Percentiles rank a stretch among this genome's conserved stretches.
These are phyloP conservation scores for Ustilago cynodontis DNA, from an alignment of 1,284 basidiomycete genomes.

Conservation along the genomic window DNA sequence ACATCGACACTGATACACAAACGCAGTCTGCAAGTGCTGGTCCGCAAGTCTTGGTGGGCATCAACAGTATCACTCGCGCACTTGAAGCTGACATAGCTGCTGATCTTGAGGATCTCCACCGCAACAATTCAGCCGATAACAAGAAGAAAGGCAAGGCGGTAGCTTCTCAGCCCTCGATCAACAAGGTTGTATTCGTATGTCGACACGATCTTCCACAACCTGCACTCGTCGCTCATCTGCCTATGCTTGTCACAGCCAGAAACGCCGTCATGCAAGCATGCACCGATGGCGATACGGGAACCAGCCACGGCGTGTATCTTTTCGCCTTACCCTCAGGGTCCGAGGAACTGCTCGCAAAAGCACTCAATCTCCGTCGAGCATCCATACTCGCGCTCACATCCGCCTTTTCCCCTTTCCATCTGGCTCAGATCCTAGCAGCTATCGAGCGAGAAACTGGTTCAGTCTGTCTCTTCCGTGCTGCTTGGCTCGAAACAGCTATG, in stretches of 20 bases:
- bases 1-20: slow-evolving; percentile 10
- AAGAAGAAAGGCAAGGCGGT: slow-evolving; percentile 18
- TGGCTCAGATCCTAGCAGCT: slow-evolving; percentile 8
- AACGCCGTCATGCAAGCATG: slow-evolving; percentile 35
- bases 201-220: slow-evolving; percentile 37
- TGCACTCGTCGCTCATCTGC: slow-evolving; percentile 39
- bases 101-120: slow-evolving; percentile 12
- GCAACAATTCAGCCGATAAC: background rate
- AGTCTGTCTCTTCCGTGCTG: slow-evolving; percentile 16
- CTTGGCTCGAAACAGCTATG: slow-evolving; percentile 42
- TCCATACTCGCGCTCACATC: slow-evolving; percentile 34
- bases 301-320: slow-evolving; percentile 3
- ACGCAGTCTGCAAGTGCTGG: background rate
- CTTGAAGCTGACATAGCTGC: slow-evolving; percentile 32
- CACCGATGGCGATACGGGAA: background rate
- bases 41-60: slow-evolving; percentile 33
- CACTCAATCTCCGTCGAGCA: slow-evolving; percentile 27
- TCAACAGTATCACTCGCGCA: slow-evolving; percentile 47
- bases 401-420: slow-evolving; percentile 3
- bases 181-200: slow-evolving; percentile 48
- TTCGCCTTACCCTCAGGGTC: slow-evolving; percentile 41
- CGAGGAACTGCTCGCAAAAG: slow-evolving; percentile 27
- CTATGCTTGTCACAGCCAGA: slow-evolving; percentile 35
- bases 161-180: background rate
- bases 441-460: slow-evolving; percentile 29